Evolutionary conservation across 1,284 basidiomycete species (phyloP), one percentile per base, ranked within the genome.

Genomic region (Coniophora puteana): DNA sequence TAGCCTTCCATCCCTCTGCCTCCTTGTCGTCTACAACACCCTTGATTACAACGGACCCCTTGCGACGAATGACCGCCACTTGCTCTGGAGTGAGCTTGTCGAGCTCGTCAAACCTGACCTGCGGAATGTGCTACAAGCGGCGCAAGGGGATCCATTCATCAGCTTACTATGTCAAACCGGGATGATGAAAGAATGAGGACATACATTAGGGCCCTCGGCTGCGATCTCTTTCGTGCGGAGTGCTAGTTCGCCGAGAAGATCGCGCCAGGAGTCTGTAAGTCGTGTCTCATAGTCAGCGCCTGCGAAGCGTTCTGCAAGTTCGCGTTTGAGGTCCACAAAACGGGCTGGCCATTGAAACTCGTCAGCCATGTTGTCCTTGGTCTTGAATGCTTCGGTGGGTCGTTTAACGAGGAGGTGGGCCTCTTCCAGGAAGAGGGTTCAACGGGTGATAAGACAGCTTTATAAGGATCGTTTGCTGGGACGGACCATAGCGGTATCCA

Each of bases 31-130:
- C 70, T 2, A 86, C 79, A 2, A 85, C 72, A 48, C 77, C 72
- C 30, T 62, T 69, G 41, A 86, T 78, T n/a, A 86, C 71, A 18
- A 84, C 69, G 21, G 71, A 71, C 7, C 83, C 83, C 43, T 68
- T 68, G 33, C 72, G 63, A 49, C 69, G 78, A 47, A 86, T 78
- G 36, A 59, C 62, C 3, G 69, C 66, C 5, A 80, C 47, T 35
- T 75, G 63, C 23, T 76, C 72, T 0, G 56, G 44, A 20, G 64
- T 63, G 37, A 84, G 59, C 21, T 57, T 72, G 3, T 65, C 54
- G 17, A 85, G 58, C 32, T 82, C 74, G 3, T 65, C 52, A 54
- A 83, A 82, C 8, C 72, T 64, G 32, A 83, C 72, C 58, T 81
- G 74, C 1, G 83, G 80, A 30, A 85, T 75, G 47, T 60, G 68